Evolutionary conservation across 352 stramenopile genomes (phyloP), one percentile per base, ranked within the genome.

Genomic region (Globisporangium irregulare): DNA sequence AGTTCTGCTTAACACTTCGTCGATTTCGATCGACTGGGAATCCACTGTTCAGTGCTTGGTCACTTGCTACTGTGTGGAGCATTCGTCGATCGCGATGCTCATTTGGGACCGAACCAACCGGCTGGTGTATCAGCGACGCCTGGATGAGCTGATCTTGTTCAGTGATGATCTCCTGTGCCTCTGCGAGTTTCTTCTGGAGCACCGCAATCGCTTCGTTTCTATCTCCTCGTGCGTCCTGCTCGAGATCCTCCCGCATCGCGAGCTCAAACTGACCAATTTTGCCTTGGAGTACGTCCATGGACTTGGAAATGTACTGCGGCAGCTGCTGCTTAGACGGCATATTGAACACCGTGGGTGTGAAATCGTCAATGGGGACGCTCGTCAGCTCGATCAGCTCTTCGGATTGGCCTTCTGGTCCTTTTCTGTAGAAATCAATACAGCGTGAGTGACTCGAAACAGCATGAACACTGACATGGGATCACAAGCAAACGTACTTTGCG

Each of bases 111-210:
- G 36, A 36, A 2, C 62, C 62, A 9, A 68, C 53, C 15, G 62
- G 62, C 43, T 70, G 57, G 15, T 57, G 55, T 24, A 68, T 53
- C 53, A 93, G 53, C 10, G 83, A 86, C 14, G 83, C 85, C 73
- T 93, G 85, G 38, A 93, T 66, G 29, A 93, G 68, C 57, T 87
- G 77, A 56, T 93, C 83, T 66, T 93, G 85, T 57, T 93, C 83
- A 0, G 69, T 65, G 32, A 93, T 87, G 66, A 93, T 80, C 6
- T 59, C 67, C 27, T 92, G 77, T 0, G 85, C 85, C 24, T 91
- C 81, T 10, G 78, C 75, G 8, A 93, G 77, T 64, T 93, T 93
- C 27, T 80, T 43, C 48, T 80, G 80, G n/a, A 93, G 77, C 1
- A 61, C 32, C n/a, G 25, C 34, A 4, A 86, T 64, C 4, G 85